These are phyloP conservation scores for Chlamydomonas sp. DNA, from an alignment of 139 green algal genomes.

Conservation along the genomic window DNA sequence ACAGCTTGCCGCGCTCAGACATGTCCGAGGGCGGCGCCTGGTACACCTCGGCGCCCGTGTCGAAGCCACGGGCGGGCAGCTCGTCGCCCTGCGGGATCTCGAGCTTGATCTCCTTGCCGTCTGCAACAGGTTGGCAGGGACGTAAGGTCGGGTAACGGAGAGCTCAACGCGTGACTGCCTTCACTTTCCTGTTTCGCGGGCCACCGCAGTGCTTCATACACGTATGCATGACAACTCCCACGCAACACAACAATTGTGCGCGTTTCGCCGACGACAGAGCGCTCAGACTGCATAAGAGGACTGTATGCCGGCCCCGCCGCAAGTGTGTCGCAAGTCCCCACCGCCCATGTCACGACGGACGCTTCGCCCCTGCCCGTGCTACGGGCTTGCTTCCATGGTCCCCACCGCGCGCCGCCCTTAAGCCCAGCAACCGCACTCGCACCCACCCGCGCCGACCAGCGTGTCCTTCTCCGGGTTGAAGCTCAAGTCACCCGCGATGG, in stretches of 20 bases:
- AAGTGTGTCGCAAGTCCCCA: too few relatives aligned
- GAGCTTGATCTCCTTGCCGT: constrained; percentile 91
- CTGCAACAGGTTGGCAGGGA: constrained; percentile 30
- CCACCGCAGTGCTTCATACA: too few relatives aligned
- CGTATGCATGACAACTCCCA: too few relatives aligned
- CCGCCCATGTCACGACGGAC: too few relatives aligned
- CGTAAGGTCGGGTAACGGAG: background rate
- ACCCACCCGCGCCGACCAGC: constrained; percentile 58
- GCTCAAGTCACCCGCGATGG: constrained; percentile 82
- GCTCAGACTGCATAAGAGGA: too few relatives aligned
- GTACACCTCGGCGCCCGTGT: constrained; percentile 64
- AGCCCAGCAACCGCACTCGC: background rate
- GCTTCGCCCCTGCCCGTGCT: background rate
- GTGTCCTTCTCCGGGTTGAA: constrained; percentile 97
- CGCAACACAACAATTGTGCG: too few relatives aligned
- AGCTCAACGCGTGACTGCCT: background rate
- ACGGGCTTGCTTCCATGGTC: background rate
- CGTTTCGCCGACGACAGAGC: too few relatives aligned
- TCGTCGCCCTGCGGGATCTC: constrained; percentile 86
- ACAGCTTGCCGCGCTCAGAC: constrained; percentile 22
- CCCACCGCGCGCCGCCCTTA: background rate
- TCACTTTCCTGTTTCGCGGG: too few relatives aligned
- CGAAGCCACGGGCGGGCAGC: constrained; percentile 87
- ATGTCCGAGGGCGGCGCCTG: constrained; percentile 12
- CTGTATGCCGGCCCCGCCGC: too few relatives aligned